Conservation (phyloP, 2,329 filamentous ascomycete species). For the Colletotrichum sp. region DNA sequence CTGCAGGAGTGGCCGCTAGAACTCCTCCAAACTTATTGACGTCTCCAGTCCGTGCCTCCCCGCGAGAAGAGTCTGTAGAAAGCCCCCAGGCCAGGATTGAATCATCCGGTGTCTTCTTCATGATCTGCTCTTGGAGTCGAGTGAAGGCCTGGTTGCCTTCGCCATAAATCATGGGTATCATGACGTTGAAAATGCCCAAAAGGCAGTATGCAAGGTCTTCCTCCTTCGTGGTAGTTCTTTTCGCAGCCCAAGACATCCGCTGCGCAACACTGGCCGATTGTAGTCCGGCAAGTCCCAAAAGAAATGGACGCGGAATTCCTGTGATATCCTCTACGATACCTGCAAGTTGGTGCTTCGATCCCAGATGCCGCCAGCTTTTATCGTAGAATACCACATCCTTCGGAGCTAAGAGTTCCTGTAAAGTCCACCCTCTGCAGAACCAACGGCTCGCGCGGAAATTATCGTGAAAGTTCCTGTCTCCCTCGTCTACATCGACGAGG, state of each 20-base stretch:
- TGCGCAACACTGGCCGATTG: constrained; percentile 22
- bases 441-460: constrained; percentile 22
- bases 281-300: constrained; percentile 1
- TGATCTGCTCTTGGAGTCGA: constrained; percentile 22
- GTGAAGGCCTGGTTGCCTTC: constrained; percentile 20
- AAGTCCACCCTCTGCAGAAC: constrained; percentile 26
- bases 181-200: constrained; percentile 22
- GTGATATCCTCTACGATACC: constrained; percentile 31
- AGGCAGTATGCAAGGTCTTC: constrained; percentile 26
- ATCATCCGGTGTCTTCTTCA: constrained; percentile 18
- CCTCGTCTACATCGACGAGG: constrained; percentile 17
- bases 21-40: background rate
- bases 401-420: constrained; percentile 29
- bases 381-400: constrained; percentile 24
- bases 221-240: constrained; percentile 6
- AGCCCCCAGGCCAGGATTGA: constrained; percentile 24
- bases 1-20: background rate
- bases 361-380: constrained; percentile 17
- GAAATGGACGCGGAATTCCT: constrained; percentile 23
- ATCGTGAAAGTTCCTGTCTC: background rate
- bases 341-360: constrained; percentile 13
- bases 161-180: constrained; percentile 23
- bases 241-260: constrained; percentile 25
- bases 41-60: background rate
- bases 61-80: background rate